Conservation (phyloP, 768 basidiomycete species). For the Suillus paluster region DNA sequence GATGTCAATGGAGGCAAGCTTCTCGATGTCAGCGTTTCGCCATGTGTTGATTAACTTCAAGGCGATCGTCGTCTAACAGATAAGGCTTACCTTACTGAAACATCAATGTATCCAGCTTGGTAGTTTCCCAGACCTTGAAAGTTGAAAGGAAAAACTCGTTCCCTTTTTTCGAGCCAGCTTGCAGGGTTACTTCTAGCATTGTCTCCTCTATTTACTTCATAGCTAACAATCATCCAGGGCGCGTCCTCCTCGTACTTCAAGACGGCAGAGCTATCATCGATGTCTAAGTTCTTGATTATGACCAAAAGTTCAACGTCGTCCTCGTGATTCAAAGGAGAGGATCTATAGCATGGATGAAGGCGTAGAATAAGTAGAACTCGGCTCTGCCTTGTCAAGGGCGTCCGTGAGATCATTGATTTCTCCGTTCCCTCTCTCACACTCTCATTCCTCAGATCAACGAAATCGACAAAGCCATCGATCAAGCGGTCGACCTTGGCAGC, state of each 20-base stretch:
- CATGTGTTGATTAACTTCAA: too few relatives aligned
- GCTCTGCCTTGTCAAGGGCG: constrained; percentile 98
- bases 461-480: constrained; percentile 82
- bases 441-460: constrained; percentile 73
- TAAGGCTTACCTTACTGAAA: too few relatives aligned
- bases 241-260: constrained; percentile 92
- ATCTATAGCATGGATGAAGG: constrained; percentile 90
- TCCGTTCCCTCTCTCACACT: not conserved
- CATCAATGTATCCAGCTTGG: too few relatives aligned
- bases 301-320: constrained; percentile 96
- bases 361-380: constrained; percentile 92
- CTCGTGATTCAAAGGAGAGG: constrained; percentile 92
- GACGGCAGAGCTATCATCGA: constrained; percentile 96
- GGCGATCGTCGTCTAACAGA: too few relatives aligned
- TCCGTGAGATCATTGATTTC: constrained; percentile 57
- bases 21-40: too few relatives aligned
- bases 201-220: constrained; percentile 3
- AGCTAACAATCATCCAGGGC: constrained; percentile 50
- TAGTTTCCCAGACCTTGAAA: too few relatives aligned
- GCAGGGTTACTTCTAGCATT: constrained; percentile 90
- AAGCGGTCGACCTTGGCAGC: constrained; percentile 72
- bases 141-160: too few relatives aligned
- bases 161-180: too few relatives aligned
- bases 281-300: constrained; percentile 86
- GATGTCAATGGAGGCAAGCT: too few relatives aligned